These are phyloP conservation scores for Colletotrichum endophyticum DNA, from an alignment of 2,329 filamentous ascomycete species.

Conservation along the genomic window DNA sequence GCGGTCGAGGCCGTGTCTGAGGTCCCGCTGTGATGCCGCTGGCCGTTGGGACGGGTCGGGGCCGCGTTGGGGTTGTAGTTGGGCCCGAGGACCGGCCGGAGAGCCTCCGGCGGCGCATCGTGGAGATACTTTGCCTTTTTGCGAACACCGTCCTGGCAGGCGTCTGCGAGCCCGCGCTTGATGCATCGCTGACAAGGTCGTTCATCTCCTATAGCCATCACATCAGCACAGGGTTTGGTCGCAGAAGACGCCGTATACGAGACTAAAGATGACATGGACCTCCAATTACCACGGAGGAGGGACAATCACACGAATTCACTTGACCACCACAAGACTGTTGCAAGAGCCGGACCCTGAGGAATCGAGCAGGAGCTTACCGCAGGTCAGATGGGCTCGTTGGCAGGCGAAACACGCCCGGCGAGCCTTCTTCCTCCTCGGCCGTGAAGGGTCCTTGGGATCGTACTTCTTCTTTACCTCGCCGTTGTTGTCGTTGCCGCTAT, in stretches of 20 bases:
- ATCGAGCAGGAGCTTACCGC: constrained; percentile 72
- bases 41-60: constrained; percentile 43
- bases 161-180: constrained; percentile 88
- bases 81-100: constrained; percentile 82
- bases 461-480: constrained; percentile 69
- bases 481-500: constrained; percentile 43
- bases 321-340: neutral
- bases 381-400: constrained; percentile 95
- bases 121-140: constrained; percentile 99
- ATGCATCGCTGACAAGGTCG: constrained; percentile 93
- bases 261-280: neutral
- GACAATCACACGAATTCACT: constrained; percentile 15
- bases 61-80: constrained; percentile 67
- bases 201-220: constrained; percentile 75
- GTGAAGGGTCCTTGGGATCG: constrained; percentile 86
- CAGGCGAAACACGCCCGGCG: constrained; percentile 95
- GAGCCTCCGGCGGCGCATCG: constrained; percentile 87
- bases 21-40: constrained; percentile 37
- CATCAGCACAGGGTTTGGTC: constrained; percentile 9
- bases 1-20: constrained; percentile 48
- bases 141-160: constrained; percentile 92
- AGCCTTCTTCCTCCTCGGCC: constrained; percentile 94
- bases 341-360: constrained; percentile 3
- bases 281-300: neutral
- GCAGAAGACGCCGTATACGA: neutral